These are phyloP conservation scores for Xylaria castorea DNA, from an alignment of 495 filamentous ascomycete species.

Conservation along the genomic window DNA sequence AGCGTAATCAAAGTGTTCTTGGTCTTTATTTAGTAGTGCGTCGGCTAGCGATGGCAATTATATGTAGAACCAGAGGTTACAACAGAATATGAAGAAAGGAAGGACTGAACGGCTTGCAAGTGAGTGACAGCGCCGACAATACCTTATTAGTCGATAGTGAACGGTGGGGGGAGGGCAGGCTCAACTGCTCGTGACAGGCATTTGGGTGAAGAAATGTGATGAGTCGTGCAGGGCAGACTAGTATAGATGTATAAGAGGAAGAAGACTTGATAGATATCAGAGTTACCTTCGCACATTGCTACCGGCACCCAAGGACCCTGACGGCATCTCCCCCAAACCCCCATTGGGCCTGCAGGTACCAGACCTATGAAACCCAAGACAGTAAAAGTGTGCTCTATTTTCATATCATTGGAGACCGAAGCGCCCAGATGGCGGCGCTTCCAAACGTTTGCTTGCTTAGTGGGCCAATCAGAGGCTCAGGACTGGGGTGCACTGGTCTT, in stretches of 20 bases:
- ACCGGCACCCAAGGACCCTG: conserved; percentile 34
- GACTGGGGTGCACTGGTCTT: conserved; percentile 30
- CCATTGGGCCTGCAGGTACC: conserved; percentile 32
- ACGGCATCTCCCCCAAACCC: conserved; percentile 20
- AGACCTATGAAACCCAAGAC: conserved; percentile 30
- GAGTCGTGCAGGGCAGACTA: conserved; percentile 8
- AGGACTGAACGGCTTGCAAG: conserved; percentile 25
- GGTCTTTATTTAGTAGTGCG: background rate
- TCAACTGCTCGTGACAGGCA: conserved; percentile 7
- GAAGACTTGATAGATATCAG: conserved; percentile 18
- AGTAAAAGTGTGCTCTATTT: conserved; percentile 34
- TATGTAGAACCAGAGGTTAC: background rate
- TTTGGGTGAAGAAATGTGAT: conserved; percentile 18
- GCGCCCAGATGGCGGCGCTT: conserved; percentile 39
- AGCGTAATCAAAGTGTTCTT: background rate
- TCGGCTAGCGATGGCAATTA: background rate
- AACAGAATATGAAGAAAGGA: conserved; percentile 4
- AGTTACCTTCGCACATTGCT: conserved; percentile 33
- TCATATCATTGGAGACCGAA: conserved; percentile 29
- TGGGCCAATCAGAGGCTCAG: conserved; percentile 35
- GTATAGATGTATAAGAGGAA: conserved; percentile 10
- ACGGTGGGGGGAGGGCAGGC: background rate
- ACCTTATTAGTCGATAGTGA: conserved; percentile 6
- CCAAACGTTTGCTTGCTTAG: conserved; percentile 27
- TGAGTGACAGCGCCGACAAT: conserved; percentile 14